Evolutionary conservation across 768 basidiomycete genomes (phyloP), one percentile per base, ranked within the genome.

Genomic region (Suillus weaverae): DNA sequence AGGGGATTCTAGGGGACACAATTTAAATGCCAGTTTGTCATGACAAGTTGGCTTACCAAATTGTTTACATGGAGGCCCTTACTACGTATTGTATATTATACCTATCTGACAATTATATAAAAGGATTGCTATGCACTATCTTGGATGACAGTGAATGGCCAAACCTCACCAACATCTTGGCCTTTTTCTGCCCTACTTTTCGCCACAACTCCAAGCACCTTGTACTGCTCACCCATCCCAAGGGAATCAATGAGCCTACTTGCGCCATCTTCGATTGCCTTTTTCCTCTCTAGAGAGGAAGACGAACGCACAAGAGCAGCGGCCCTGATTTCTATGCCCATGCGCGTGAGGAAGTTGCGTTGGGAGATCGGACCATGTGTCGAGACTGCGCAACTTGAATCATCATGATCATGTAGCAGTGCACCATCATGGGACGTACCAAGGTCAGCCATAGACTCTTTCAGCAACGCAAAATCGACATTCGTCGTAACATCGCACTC

Each of bases 401-500:
- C 10, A n/a, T 22, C 11, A 48, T n/a, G 44, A 77, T 64, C 6
- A 1, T 11, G 39, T 6, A 62, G 36, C 46, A 32, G 2, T 13
- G 62, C 9, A 38, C 13, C 53, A 33, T 18, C 18, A 36, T 38
- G 20, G 39, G 26, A 74, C 85, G 33, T 64, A 92, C 93, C 91
- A 4, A 86, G 77, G 62, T 85, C 87, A 1, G 75, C 73, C 67
- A 95, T 80, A 0, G 92, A 88, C 77, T 97, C 94, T 71, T 84
- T 83, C 54, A 99, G 81, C 73, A 92, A 93, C 0, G 88, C 86
- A 77, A 99, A 99, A 77, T 99, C 96, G 56, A 99, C 97, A 71
- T 99, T 97, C n/a, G 91, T 89, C 0, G 97, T 99, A 55, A 99
- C 78, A 75, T 99, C 97, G 48, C 92, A 90, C 48, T 91, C 84